Evolutionary conservation across 1,139 yeast species (phyloP).

Genomic region (Hansenula anomala): DNA sequence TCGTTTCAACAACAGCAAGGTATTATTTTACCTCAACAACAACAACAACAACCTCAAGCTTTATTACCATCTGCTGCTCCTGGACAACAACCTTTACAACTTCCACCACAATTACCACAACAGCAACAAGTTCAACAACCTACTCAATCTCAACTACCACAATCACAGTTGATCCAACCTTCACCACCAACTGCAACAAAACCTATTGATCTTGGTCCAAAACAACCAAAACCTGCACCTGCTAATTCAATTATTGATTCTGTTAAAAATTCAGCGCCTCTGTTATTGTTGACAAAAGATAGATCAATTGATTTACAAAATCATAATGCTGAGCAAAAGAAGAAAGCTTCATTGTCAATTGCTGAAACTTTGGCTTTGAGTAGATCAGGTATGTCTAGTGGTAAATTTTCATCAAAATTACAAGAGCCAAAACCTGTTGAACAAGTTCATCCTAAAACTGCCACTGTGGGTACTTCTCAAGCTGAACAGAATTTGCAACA

Average conservation of each 20-base stretch:
- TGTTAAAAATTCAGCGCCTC: slow-evolving; percentile 16
- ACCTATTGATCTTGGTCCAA: no score
- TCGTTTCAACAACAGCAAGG: not conserved
- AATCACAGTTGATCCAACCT: no score
- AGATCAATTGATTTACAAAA: slow-evolving; percentile 20
- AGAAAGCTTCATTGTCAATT: slow-evolving; percentile 40
- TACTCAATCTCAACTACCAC: no score
- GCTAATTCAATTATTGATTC: slow-evolving; percentile 17
- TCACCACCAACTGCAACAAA: slow-evolving; percentile 2
- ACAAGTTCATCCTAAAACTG: no score
- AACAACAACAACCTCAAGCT: not conserved
- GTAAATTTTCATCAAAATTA: slow-evolving; percentile 20
- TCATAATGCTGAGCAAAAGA: slow-evolving; percentile 6
- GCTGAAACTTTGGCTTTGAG: slow-evolving; percentile 63
- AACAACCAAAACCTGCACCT: slow-evolving; percentile 19
- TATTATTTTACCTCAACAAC: not conserved
- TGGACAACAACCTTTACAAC: slow-evolving; percentile 13
- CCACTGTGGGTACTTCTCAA: no score
- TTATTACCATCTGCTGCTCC: slow-evolving; percentile 9
- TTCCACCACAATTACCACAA: slow-evolving; percentile 3
- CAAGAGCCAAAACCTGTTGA: slow-evolving; percentile 11
- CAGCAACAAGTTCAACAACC: slow-evolving; percentile 7
- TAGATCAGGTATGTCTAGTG: slow-evolving; percentile 37
- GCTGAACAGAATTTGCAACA: no score
- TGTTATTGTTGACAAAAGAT: slow-evolving; percentile 18